Conservation (phyloP, 73 alveolate species). For the Urostyla sp. region DNA sequence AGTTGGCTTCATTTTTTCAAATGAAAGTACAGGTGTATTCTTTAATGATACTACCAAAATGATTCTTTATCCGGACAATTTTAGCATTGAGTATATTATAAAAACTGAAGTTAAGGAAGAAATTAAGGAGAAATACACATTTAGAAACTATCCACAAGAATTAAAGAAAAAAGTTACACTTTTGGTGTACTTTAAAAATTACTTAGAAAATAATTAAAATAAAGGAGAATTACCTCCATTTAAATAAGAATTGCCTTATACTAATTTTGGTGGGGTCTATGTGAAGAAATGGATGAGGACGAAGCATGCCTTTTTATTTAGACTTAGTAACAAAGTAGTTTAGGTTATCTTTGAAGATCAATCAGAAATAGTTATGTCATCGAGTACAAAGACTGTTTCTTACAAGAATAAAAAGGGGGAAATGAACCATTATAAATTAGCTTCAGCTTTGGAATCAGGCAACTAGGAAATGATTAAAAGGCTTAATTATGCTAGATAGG, state of each 20-base stretch:
- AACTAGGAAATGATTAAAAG: slow-evolving; percentile 71
- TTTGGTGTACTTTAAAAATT: slow-evolving; percentile 71
- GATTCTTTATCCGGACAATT: slow-evolving; percentile 41
- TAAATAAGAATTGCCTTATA: background rate
- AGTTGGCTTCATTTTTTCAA: slow-evolving; percentile 77
- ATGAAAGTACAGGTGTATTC: slow-evolving; percentile 76
- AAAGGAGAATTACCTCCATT: slow-evolving; percentile 29
- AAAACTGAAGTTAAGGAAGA: slow-evolving; percentile 5
- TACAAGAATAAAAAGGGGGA: slow-evolving; percentile 74
- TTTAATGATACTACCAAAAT: slow-evolving; percentile 82
- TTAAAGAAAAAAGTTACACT: slow-evolving; percentile 76
- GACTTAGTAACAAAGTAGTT: slow-evolving; percentile 81
- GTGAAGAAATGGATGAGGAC: slow-evolving; percentile 73
- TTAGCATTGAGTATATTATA: background rate
- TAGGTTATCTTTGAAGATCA: slow-evolving; percentile 73
- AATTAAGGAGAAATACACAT: background rate
- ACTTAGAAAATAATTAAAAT: slow-evolving; percentile 62
- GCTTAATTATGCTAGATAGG: slow-evolving; percentile 68
- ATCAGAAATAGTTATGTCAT: slow-evolving; percentile 62
- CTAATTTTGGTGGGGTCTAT: slow-evolving; percentile 15
- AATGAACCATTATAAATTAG: slow-evolving; percentile 42
- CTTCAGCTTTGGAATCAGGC: slow-evolving; percentile 63
- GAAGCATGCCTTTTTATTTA: slow-evolving; percentile 77
- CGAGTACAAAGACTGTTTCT: slow-evolving; percentile 58
- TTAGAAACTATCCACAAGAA: slow-evolving; percentile 61